Conservation (phyloP, 2,329 filamentous ascomycete species). For the Cryphonectria parasitica region DNA sequence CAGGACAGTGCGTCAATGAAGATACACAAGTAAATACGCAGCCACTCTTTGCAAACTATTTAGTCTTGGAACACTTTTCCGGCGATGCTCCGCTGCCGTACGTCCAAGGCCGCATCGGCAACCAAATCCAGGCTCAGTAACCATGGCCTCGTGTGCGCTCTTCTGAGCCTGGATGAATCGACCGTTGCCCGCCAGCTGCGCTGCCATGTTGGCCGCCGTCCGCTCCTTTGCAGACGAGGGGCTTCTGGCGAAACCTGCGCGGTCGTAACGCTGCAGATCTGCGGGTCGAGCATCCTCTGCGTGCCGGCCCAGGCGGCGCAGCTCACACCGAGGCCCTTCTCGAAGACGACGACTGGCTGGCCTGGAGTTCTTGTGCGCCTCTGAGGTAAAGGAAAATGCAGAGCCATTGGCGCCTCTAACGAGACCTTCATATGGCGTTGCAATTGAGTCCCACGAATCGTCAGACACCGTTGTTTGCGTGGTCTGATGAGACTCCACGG, state of each 20-base stretch:
- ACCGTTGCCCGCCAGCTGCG: constrained; percentile 9
- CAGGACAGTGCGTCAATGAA: not conserved
- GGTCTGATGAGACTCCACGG: too few relatives aligned
- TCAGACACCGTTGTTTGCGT: not conserved
- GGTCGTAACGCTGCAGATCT: constrained; percentile 26
- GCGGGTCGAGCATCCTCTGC: constrained; percentile 17
- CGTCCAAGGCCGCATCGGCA: not conserved
- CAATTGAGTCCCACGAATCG: not conserved
- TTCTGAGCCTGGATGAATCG: constrained; percentile 5
- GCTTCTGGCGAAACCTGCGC: constrained; percentile 22
- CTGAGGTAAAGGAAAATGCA: not conserved
- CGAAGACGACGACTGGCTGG: constrained; percentile 22
- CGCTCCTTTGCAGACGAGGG: not conserved
- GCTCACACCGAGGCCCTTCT: constrained; percentile 18
- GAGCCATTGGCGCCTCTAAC: not conserved
- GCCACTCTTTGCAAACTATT: not conserved
- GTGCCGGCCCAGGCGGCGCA: constrained; percentile 17
- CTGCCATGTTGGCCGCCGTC: constrained; percentile 9
- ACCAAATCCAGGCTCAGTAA: constrained; percentile 9
- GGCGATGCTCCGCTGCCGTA: constrained; percentile 6
- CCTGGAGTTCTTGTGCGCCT: constrained; percentile 4
- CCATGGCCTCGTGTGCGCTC: constrained; percentile 11
- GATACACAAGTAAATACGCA: not conserved
- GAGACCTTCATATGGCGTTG: not conserved
- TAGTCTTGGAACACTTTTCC: not conserved